Base-by-base conservation (phyloP, 1,139 yeast species). In the Magnusiomyces tetraspermus region DNA sequence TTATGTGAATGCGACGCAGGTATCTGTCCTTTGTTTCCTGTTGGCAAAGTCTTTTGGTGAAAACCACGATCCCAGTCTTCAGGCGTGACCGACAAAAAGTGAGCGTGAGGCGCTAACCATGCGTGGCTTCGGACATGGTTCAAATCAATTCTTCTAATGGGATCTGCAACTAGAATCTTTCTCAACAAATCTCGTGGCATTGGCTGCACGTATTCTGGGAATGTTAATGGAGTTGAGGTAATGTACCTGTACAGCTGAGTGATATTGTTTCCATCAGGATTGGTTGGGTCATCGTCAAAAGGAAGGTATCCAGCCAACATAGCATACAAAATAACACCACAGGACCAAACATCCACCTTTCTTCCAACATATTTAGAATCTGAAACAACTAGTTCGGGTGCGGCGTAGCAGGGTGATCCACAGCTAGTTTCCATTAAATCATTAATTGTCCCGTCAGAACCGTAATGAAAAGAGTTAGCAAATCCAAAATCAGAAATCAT, bases 381-480 rank as follows among this genome's bases (percentile, higher is more conserved):
- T 15, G 94, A 83, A 43, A 90, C 83, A 2, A 92, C 98, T 56
- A 92, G 73, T 68, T 92, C 98, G 0, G 98, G 98, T 2, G 98
- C 98, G 0, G 97, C 97, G 68, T 92, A 92, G 68, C 98, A 90
- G 0, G 98, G 98, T 5, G 96, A 87, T 1, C 99, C 99, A 70
- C 99, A 92, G 49, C 92, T 82, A 0, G 98, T 92, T 66, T 83
- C 84, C 98, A 92, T 92, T 53, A 88, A 73, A 66, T 88, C 96
- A 19, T 55, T 58, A 26, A 59, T 57, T 13, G 60, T 51, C 22
- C 63, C 63, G 59, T 74, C 74, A 1, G 53, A 40, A n/a, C 50
- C 59, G 46, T 58, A 55, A 22, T 57, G 54, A 71, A 88, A 92
- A 43, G 94, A 83, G 70, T 92, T 92, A 46, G 95, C 98, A 71